Percentiles rank a stretch among this genome's conserved stretches.
These are phyloP conservation scores for Coniochaeta prunicola DNA, from an alignment of 2,329 filamentous ascomycete species.

Conservation along the genomic window DNA sequence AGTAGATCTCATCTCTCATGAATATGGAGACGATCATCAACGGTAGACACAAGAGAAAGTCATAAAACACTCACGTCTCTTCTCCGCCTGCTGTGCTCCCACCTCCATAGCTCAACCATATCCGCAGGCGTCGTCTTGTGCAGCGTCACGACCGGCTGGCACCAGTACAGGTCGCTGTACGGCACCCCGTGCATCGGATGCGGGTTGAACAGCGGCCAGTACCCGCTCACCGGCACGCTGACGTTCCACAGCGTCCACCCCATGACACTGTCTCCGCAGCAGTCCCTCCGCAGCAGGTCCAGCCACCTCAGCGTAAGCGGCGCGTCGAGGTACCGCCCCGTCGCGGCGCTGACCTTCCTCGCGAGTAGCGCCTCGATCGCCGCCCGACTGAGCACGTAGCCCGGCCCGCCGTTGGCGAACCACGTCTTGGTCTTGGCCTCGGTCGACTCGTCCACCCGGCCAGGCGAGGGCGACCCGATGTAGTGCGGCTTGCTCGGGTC, in stretches of 20 bases:
- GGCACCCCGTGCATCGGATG: constrained; percentile 43
- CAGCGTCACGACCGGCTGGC: constrained; percentile 40
- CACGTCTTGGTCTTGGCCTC: constrained; percentile 24
- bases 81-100: constrained; percentile 26
- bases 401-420: constrained; percentile 42
- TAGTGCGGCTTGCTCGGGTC: constrained; percentile 36
- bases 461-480: constrained; percentile 40
- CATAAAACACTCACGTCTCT: constrained; percentile 20
- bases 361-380: constrained; percentile 33
- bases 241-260: constrained; percentile 37
- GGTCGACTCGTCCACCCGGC: constrained; percentile 20
- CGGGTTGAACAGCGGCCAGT: constrained; percentile 42
- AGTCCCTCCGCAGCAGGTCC: constrained; percentile 34
- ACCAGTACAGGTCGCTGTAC: constrained; percentile 39
- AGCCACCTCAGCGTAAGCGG: constrained; percentile 32
- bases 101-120: constrained; percentile 42
- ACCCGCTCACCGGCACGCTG: constrained; percentile 35
- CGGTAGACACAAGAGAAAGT: neutral
- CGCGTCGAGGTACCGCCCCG: constrained; percentile 30
- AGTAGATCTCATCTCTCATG: too few relatives aligned
- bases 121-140: constrained; percentile 39
- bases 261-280: constrained; percentile 44
- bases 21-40: too few relatives aligned
- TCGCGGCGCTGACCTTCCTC: constrained; percentile 18
- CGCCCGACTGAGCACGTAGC: constrained; percentile 36